phyloP scores from a whole-genome alignment of 805 yeast species.

The Maudiozyma saulgeensis region DNA sequence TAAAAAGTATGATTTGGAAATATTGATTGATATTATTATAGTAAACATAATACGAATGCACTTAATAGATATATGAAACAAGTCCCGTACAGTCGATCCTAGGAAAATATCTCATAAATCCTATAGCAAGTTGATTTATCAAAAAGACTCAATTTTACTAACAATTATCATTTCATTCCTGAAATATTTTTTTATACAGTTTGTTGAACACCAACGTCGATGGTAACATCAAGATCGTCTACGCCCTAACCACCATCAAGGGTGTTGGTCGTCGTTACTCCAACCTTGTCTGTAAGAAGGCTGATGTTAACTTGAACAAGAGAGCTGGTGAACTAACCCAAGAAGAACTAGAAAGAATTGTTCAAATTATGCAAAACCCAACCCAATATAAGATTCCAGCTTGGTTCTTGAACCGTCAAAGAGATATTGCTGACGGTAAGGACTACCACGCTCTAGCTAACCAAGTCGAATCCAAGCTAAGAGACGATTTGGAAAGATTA shows the following conservation, averaged over 20 bases:
- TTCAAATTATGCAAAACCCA: conserved; percentile 99
- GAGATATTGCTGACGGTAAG: conserved; percentile 97
- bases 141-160: background rate
- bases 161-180: background rate
- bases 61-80: no score
- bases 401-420: conserved; percentile 99
- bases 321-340: conserved; percentile 99
- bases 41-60: no score
- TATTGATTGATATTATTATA: no score
- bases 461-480: conserved; percentile 97
- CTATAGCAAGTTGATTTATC: no score
- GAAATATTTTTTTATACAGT: conserved; percentile 36
- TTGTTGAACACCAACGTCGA: conserved; percentile 99
- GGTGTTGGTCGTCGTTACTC: conserved; percentile 99
- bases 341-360: conserved; percentile 99
- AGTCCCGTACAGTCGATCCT: no score
- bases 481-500: conserved; percentile 99
- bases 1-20: no score
- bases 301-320: conserved; percentile 96
- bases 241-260: conserved; percentile 99
- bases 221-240: conserved; percentile 99
- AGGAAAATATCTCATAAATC: no score
- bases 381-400: conserved; percentile 98
- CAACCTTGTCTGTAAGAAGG: conserved; percentile 99
- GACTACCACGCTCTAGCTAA: conserved; percentile 98